Evolutionary conservation across 1,284 basidiomycete species (phyloP), one percentile per base, ranked within the genome.

Genomic region (Papiliotrema fonsecae): DNA sequence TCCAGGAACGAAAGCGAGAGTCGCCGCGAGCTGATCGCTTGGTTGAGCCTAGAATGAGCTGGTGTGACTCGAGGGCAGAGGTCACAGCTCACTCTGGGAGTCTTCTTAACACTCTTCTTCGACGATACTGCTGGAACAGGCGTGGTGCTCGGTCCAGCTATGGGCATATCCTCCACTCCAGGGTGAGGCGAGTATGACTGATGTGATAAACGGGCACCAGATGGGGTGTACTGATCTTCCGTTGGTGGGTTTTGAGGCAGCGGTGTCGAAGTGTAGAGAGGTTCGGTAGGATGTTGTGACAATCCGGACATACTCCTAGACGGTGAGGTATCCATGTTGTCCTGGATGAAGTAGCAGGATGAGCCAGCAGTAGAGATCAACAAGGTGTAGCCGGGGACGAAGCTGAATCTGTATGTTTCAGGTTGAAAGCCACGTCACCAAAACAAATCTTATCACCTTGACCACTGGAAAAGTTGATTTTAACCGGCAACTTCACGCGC

Each of bases 1-100:
- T 22, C 62, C 62, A 2, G 69, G 69, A 0, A 70, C 67, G 48
- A 57, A 64, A 3, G 68, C 67, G 0, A 59, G 60, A 3, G 69
- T 72, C 48, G 65, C 65, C 9, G 61, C 52, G 7, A 63, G 49
- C 3, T 59, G 42, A 22, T 57, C 54, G 36, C 64, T 60, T 4
- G 52, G 38, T 41, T 63, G 56, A 39, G 56, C 47, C 52, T 50
- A 24, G 14, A 38, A 16, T 42, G n/a, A 48, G 37, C 28, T 42
- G 7, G 5, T 19, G 25, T 28, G n/a, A 5, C 5, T n/a, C 22
- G 4, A 21, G n/a, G 4, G 5, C n/a, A 21, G 18, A 3, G 4
- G 16, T 6, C 6, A 7, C 14, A 40, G 32, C 46, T 21, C 39
- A 48, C 46, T 28, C 30, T 41, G 6, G 26, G 37, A 32, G 42